Percentiles rank a stretch among this genome's conserved stretches.
Evolutionary conservation across 2,329 filamentous ascomycete species (phyloP).

Genomic region (Endoconidiophora laricicola): DNA sequence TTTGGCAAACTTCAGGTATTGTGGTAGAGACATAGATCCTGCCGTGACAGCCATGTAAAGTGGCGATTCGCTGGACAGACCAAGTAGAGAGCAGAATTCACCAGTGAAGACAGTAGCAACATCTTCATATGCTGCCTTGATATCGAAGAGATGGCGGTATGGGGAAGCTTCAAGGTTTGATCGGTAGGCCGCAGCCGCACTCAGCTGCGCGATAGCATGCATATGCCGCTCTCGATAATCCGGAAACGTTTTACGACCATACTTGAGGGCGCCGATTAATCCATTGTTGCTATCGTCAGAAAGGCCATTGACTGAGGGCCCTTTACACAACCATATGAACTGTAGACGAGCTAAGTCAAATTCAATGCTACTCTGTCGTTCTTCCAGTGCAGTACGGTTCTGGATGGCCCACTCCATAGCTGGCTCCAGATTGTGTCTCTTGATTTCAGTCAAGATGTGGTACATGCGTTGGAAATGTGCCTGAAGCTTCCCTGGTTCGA

Average conservation of each 20-base stretch:
- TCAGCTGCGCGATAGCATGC: conserved; percentile 64
- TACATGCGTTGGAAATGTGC: conserved; percentile 82
- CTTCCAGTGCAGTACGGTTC: conserved; percentile 56
- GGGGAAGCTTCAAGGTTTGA: conserved; percentile 61
- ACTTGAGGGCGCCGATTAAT: conserved; percentile 49
- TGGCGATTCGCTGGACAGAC: conserved; percentile 78
- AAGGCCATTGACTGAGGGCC: conserved; percentile 35
- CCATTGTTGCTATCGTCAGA: conserved; percentile 39
- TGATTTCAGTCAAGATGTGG: conserved; percentile 44
- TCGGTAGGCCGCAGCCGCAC: conserved; percentile 63
- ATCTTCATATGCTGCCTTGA: conserved; percentile 60
- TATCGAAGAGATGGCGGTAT: conserved; percentile 64
- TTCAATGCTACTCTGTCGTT: conserved; percentile 77
- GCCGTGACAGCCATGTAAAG: conserved; percentile 87
- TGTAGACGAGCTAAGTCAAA: conserved; percentile 86
- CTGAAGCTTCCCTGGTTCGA: conserved; percentile 40
- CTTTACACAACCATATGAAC: conserved; percentile 75
- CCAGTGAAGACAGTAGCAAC: conserved; percentile 76
- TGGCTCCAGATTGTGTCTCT: conserved; percentile 49
- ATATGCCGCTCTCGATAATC: conserved; percentile 61
- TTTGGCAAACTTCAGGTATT: conserved; percentile 69
- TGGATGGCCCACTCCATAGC: conserved; percentile 75
- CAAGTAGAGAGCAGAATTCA: conserved; percentile 86
- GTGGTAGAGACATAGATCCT: conserved; percentile 78
- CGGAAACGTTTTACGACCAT: conserved; percentile 58